Evolutionary conservation across 345 rosid species (phyloP), one percentile per base, ranked within the genome.

Genomic region (Sonneratia caseolaris): DNA sequence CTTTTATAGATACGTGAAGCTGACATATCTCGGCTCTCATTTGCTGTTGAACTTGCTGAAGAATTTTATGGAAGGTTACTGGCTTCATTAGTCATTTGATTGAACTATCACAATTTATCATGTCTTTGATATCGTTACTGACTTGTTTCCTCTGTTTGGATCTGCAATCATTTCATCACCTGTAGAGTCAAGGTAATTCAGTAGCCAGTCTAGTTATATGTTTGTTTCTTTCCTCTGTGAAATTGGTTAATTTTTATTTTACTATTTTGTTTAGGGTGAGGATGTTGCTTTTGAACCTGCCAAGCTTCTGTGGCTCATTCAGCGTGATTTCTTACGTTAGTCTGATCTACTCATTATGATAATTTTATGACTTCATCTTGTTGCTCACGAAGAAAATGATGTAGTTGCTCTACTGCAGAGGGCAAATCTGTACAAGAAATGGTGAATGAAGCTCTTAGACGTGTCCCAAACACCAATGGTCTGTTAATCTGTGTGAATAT

Each of bases 31-130:
- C 88, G 99, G 70, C 83, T 95, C 71, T 95, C 99, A 79, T 95
- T 95, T 83, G 99, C 99, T 74, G 96, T 91, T 78, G 99, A 95
- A 82, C 91, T 95, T 74, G 99, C 99, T 68, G 99, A 95, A 86
- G 99, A 95, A 79, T 95, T 95, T 81, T 95, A 95, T 80, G 99
- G 97, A 85, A 95, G 99, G 97, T 90, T 77, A 11, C 80, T 79
- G 40, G 66, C 65, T 76, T 71, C 68, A 69, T 35, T 69, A 37
- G 49, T 47, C 69, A 68, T 77, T 37, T 7, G 55, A 15, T 68
- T 36, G 43, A 70, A 38, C 24, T 79, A 0, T 71, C 73, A 37
- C 3, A 2, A 51, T 47, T 5, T 72, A 66, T 72, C 38, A 53
- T 13, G 9, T 55, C 53, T n/a, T 55, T 56, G 40, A 27, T 22